Evolutionary conservation across 345 rosid genomes (phyloP).

Genomic region (Salix dunnii): DNA sequence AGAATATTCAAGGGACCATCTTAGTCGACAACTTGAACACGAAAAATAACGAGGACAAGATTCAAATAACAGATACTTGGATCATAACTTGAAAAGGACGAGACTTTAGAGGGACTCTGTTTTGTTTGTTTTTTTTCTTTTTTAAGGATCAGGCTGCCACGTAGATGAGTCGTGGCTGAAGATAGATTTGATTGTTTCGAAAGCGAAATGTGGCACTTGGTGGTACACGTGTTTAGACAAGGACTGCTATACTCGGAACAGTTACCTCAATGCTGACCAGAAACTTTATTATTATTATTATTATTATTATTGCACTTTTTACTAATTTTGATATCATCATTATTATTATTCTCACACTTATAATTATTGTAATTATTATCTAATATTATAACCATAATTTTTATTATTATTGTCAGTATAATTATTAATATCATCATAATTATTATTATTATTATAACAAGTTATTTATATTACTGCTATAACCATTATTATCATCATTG

Average conservation of each 20-base stretch:
- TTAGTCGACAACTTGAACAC: background rate
- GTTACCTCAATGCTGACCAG: background rate
- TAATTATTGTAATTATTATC: too few relatives aligned
- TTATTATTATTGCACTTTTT: too few relatives aligned
- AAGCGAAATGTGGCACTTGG: background rate
- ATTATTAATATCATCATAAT: too few relatives aligned
- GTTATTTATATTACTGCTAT: too few relatives aligned
- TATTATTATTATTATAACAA: too few relatives aligned
- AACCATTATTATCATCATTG: too few relatives aligned
- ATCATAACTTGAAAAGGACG: background rate
- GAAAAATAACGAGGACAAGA: background rate
- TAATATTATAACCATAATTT: too few relatives aligned
- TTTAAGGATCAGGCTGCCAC: background rate
- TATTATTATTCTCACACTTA: too few relatives aligned
- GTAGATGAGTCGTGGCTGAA: background rate
- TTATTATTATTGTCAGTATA: too few relatives aligned
- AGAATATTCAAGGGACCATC: constrained; percentile 7
- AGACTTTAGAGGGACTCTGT: background rate
- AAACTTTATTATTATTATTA: too few relatives aligned
- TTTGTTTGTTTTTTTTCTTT: background rate
- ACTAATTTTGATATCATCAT: too few relatives aligned
- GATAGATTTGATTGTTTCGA: background rate
- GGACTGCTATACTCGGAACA: background rate
- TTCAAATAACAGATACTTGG: background rate
- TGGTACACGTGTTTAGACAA: background rate